Evolutionary conservation across 2,329 filamentous ascomycete species (phyloP), one percentile per base, ranked within the genome.

Genomic region (Colletotrichum euphorbiae): DNA sequence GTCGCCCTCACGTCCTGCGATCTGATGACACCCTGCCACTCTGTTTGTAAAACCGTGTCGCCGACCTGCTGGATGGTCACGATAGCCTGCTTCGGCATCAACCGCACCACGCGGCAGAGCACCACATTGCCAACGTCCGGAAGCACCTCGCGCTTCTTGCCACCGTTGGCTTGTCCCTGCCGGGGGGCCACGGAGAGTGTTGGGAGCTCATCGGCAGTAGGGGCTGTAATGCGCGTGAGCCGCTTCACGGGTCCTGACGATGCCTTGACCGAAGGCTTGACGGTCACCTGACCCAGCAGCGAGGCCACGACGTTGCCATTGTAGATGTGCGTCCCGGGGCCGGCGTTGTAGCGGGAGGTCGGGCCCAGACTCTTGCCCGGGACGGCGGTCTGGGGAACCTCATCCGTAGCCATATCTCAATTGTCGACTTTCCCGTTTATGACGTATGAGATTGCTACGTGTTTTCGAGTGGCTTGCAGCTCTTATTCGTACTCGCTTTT

Each of bases 1-100:
- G 96, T 97, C 3, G 94, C 93, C 63, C 96, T 87, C 38, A 99
- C 93, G 77, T 99, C 96, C 81, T 98, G 95, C 70, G 91, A 89
- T 17, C 94, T 87, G 69, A 97, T 94, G 70, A 97, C 82, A 4
- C 92, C 94, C 80, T 93, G 91, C 87, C 94, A 97, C 73, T 94
- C 91, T 57, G 93, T 91, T 72, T 92, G 87, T 69, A 92, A 84
- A 45, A 92, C 90, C 11, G 86, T 87, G 74, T 90, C 85, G 65
- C 92, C 89, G 28, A 98, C 91, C 67, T 95, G 91, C 68, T 97
- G 86, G 73, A 98, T 98, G 21, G 91, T 91, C 61, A 97, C 90
- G 28, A 91, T 91, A 6, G 93, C 94, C 81, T 97, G 94, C 70
- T 92, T 89, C 52, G 93, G 91, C 78, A 92, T 91, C 64, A 98